These are phyloP conservation scores for Nematodospora anomalae DNA, from an alignment of 1,139 yeast genomes.

Conservation along the genomic window DNA sequence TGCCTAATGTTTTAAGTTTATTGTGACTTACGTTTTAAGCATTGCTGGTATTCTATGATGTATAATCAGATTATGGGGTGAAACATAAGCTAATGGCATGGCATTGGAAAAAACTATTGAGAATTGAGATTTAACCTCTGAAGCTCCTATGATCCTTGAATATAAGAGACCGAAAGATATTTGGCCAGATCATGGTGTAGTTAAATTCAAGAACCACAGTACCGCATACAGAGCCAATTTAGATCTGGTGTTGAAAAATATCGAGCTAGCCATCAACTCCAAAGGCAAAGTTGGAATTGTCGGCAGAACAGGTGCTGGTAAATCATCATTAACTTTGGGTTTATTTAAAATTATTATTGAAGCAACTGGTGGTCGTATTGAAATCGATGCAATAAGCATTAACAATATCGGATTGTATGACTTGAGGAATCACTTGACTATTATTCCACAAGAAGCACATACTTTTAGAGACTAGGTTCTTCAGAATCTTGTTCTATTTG, in stretches of 20 bases:
- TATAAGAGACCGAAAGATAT: slow-evolving; percentile 21
- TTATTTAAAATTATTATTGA: slow-evolving; percentile 36
- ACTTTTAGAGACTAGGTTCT: slow-evolving; percentile 65
- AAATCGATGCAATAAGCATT: slow-evolving; percentile 53
- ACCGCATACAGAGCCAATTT: slow-evolving; percentile 34
- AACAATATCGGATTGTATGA: slow-evolving; percentile 48
- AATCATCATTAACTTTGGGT: slow-evolving; percentile 34
- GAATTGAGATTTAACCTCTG: slow-evolving; percentile 28
- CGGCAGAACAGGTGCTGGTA: slow-evolving; percentile 42
- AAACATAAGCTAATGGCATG: slow-evolving; percentile 31
- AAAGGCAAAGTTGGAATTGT: slow-evolving; percentile 37
- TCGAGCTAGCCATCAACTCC: slow-evolving; percentile 26
- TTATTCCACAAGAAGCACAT: slow-evolving; percentile 72
- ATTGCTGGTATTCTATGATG: slow-evolving; percentile 28
- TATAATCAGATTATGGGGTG: slow-evolving; percentile 33
- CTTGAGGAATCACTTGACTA: slow-evolving; percentile 55
- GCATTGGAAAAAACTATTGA: slow-evolving; percentile 35
- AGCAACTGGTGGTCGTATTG: slow-evolving; percentile 28
- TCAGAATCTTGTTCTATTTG: slow-evolving; percentile 62
- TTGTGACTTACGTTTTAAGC: slow-evolving; percentile 32
- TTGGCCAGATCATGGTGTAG: slow-evolving; percentile 33
- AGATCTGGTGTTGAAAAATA: slow-evolving; percentile 31
- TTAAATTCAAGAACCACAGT: slow-evolving; percentile 29
- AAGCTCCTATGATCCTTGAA: slow-evolving; percentile 28
- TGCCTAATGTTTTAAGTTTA: slow-evolving; percentile 34